Evolutionary conservation across 768 basidiomycete species (phyloP), one percentile per base, ranked within the genome.

Genomic region (Mycena epipterygia): DNA sequence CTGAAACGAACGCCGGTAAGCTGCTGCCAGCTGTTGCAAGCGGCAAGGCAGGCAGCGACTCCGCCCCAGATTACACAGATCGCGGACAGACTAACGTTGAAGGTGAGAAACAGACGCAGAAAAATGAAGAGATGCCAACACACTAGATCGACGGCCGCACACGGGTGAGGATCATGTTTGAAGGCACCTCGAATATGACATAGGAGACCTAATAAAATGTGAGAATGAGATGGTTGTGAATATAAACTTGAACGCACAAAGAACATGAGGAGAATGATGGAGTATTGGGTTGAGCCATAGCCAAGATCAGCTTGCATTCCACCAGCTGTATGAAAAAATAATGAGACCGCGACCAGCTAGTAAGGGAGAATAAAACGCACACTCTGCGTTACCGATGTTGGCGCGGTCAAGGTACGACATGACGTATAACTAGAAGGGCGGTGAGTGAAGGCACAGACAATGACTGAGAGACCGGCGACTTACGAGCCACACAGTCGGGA

Each of bases 51-150:
- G 5, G 77, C 73, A 63, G 79, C 80, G n/a, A 80, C 59, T 11
- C 78, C 37, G 2, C 80, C 80, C 80, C 80, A 81, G 1, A 79
- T 14, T 8, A 80, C 68, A 39, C 59, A 67, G 25, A 71, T 25
- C 13, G 5, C 66, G 13, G 66, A 71, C 19, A 71, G 35, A 42
- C 78, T 79, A 11, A 32, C 17, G 7, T 4, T 12, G 27, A 9
- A 52, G 19, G 27, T 23, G 19, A 51, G 8, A 33, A 57, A n/a
- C 29, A 30, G 48, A 63, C 8, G 29, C 19, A 30, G 11, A 5
- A 14, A 29, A 53, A 27, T 33, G 27, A 48, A 12, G 19, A 33
- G 32, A 4, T 7, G n/a, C 19, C 17, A 35, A 33, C 52, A 17
- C 8, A 67, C 73, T 66, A 74, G n/a, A 64, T 14, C 1, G 67